A percentile compares a stretch with the other conserved stretches of the same genome.
These are phyloP conservation scores for Condylostoma magnum DNA, from an alignment of 169 alveolate genomes.

Conservation along the genomic window DNA sequence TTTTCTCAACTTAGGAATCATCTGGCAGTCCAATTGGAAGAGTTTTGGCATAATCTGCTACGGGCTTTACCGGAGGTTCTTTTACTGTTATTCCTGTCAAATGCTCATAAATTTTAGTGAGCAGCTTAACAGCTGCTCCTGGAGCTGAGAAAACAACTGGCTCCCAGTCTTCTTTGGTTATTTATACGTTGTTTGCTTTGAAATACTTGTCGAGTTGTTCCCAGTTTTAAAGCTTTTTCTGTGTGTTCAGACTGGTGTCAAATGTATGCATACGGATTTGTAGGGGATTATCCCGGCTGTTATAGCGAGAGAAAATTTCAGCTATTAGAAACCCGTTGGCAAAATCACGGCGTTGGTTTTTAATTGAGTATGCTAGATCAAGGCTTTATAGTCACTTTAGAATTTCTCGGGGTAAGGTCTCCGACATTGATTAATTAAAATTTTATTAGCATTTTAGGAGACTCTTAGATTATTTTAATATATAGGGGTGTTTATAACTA, in stretches of 20 bases:
- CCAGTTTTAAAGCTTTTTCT: conserved; percentile 38
- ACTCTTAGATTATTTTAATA: too few species aligned
- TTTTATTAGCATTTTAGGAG: too few species aligned
- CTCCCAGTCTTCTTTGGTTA: conserved; percentile 49
- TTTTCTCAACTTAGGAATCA: neutral
- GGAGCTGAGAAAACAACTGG: conserved; percentile 61
- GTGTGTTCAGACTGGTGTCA: conserved; percentile 35
- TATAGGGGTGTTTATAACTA: too few species aligned
- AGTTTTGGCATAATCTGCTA: neutral
- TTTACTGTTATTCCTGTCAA: conserved; percentile 1
- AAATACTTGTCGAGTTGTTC: conserved; percentile 34
- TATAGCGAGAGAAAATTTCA: conserved; percentile 33
- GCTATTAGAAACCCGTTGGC: conserved; percentile 44
- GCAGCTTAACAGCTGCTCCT: conserved; percentile 39
- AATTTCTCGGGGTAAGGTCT: conserved; percentile 31
- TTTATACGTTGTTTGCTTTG: conserved; percentile 14
- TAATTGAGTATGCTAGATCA: conserved; percentile 73
- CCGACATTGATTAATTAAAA: too few species aligned
- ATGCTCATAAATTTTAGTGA: conserved; percentile 23
- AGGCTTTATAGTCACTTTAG: conserved; percentile 72
- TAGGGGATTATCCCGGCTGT: conserved; percentile 12
- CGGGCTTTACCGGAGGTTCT: conserved; percentile 29
- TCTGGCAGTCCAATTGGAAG: neutral
- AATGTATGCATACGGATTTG: conserved; percentile 37
- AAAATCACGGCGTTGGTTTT: conserved; percentile 64